phyloP scores from a whole-genome alignment of 306 rosid genomes.

The Fragaria iinumae region DNA sequence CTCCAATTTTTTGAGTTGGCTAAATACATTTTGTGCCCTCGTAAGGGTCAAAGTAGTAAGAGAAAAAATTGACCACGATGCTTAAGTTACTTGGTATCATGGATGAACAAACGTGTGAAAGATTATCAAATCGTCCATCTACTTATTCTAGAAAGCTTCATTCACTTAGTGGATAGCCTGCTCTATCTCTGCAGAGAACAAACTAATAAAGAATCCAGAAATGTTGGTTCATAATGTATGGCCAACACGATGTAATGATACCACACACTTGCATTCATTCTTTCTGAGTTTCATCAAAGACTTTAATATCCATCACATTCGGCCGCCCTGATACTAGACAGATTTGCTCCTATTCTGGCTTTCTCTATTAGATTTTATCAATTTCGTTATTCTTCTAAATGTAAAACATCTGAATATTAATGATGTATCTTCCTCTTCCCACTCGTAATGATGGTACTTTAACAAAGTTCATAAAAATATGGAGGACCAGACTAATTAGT shows the following conservation, averaged over 20 bases:
- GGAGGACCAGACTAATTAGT: not conserved
- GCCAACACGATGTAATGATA: slow-evolving; percentile 27
- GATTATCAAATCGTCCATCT: not conserved
- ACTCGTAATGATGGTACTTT: not conserved
- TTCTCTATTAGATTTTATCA: not conserved
- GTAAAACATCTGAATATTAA: not conserved
- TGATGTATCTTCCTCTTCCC: not conserved
- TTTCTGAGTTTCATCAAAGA: not conserved
- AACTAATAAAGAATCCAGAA: not conserved
- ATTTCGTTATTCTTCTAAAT: not conserved
- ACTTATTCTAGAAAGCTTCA: not conserved
- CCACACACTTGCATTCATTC: not conserved
- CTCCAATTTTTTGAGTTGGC: no score
- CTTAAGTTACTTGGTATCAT: no score
- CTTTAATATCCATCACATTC: not conserved
- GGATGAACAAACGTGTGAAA: no score
- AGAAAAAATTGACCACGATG: no score
- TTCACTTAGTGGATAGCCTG: not conserved
- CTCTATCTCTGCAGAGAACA: not conserved
- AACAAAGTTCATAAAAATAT: not conserved
- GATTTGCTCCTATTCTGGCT: not conserved
- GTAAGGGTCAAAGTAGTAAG: no score
- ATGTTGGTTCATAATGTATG: not conserved
- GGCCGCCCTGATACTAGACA: slow-evolving; percentile 8
- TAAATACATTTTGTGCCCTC: no score